Base-by-base conservation (phyloP, 2,329 filamentous ascomycete genomes). In the Fusarium torreyae region DNA sequence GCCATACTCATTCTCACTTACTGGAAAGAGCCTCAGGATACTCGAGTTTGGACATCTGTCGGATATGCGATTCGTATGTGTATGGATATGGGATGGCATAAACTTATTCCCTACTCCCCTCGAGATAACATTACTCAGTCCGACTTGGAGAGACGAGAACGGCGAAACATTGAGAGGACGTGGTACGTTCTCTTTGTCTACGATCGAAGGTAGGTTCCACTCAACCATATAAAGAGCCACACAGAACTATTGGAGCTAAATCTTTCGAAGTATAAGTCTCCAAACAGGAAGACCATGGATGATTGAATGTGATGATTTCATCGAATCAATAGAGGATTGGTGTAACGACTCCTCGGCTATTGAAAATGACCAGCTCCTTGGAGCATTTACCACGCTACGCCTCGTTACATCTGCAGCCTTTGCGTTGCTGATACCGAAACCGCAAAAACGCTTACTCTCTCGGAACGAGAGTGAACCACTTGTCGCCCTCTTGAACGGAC, bases 151-250 rank as follows among this genome's bases (percentile, higher is more conserved):
- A 52, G 13, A 8, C 15, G 38, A 52, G 50, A 52, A 2, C 36
- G 26, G 6, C 18, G 50, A 1, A 52, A 24, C 13, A 4, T 52
- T 14, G 50, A 52, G 36, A 44, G 50, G 3, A 44, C 50, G 3
- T 52, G 50, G 50, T 52, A 44, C n/a, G 50, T 52, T 20, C 26
- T 52, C 7, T 52, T 52, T 7, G 38, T 52, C 6, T 44, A 52
- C 2, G 50, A 52, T 44, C 24, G 26, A 4, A 52, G 50, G 50
- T 44, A 51, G 11, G 36, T 14, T 13, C 4, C 8, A 1, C 4
- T 7, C 24, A 2, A 20, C 1, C 28, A 31, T 31, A 31, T 31
- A 13, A 11, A 31, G 9, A 31, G 28, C 10, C 10, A 31, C 3
- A 31, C 2, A 13, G 10, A 10, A 10, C 28, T 3, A 6, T 31